Percentiles rank a stretch among this genome's conserved stretches.
phyloP scores from a whole-genome alignment of 2,329 filamentous ascomycete species.

The Trichothecium sympodiale region DNA sequence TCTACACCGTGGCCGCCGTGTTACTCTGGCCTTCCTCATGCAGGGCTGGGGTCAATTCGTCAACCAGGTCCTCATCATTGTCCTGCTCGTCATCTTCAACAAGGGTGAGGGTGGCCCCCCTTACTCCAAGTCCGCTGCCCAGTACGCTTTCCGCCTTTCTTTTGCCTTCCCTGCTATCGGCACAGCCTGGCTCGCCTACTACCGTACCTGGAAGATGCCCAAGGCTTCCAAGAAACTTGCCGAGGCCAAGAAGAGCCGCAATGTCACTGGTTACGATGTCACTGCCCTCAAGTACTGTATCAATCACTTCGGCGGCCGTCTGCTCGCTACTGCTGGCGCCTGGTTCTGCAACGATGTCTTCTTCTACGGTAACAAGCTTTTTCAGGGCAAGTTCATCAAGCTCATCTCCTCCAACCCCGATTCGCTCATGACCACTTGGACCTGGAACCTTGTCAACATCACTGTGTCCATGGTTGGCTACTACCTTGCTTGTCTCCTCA shows the following conservation, averaged over 20 bases:
- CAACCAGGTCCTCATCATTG: slow-evolving; percentile 84
- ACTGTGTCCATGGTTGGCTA: slow-evolving; percentile 79
- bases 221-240: slow-evolving; percentile 74
- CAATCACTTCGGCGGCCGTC: slow-evolving; percentile 72
- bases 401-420: slow-evolving; percentile 60
- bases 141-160: slow-evolving; percentile 86
- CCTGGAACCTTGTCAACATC: slow-evolving; percentile 88
- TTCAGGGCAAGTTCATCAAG: slow-evolving; percentile 81
- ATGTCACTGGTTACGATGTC: slow-evolving; percentile 89
- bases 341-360: slow-evolving; percentile 98
- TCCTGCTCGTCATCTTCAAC: slow-evolving; percentile 83
- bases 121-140: slow-evolving; percentile 65
- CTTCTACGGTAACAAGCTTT: slow-evolving; percentile 99
- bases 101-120: slow-evolving; percentile 61
- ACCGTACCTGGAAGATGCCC: slow-evolving; percentile 91
- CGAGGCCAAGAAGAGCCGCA: slow-evolving; percentile 71
- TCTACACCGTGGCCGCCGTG: slow-evolving; percentile 89
- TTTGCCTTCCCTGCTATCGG: slow-evolving; percentile 87
- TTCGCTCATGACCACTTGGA: slow-evolving; percentile 77
- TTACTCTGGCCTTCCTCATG: slow-evolving; percentile 94
- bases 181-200: slow-evolving; percentile 91
- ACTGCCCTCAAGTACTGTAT: slow-evolving; percentile 69
- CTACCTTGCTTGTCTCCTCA: slow-evolving; percentile 78
- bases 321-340: slow-evolving; percentile 74
- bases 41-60: slow-evolving; percentile 95